These are phyloP conservation scores for Malus hybrid DNA, from an alignment of 331 rosid genomes.

Conservation along the genomic window DNA sequence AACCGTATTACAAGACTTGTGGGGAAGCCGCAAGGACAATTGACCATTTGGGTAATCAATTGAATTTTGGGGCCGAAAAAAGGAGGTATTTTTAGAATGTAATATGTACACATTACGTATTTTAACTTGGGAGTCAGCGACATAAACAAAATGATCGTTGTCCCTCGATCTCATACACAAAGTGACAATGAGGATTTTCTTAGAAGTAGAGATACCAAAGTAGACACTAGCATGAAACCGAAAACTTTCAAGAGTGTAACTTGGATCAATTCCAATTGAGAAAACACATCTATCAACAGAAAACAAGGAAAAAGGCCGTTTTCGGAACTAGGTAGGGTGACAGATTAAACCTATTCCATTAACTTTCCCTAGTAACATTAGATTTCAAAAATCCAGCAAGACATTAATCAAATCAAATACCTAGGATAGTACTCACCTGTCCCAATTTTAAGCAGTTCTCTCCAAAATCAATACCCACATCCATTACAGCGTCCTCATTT, in stretches of 20 bases:
- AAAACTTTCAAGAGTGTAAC: neutral
- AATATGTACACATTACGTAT: neutral
- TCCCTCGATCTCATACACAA: neutral
- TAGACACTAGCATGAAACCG: neutral
- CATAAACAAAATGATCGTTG: neutral
- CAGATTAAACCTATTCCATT: neutral
- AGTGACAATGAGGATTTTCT: neutral
- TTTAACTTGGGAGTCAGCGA: neutral
- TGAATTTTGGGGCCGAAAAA: neutral
- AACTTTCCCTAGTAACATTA: neutral
- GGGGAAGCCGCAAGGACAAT: neutral
- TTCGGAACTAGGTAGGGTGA: neutral
- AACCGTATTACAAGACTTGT: neutral
- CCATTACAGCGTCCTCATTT: slow-evolving; percentile 30
- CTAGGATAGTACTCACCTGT: slow-evolving; percentile 25
- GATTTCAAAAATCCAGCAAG: neutral
- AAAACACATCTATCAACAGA: neutral
- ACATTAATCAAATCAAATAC: neutral
- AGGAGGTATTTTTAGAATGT: too few species aligned
- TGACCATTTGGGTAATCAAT: neutral
- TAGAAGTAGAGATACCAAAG: neutral
- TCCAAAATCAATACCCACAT: slow-evolving; percentile 19
- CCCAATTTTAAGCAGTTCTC: slow-evolving; percentile 19
- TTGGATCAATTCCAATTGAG: neutral
- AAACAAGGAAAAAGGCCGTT: neutral